Conservation (phyloP, 768 basidiomycete genomes). For the Tubosaeta sp. region DNA sequence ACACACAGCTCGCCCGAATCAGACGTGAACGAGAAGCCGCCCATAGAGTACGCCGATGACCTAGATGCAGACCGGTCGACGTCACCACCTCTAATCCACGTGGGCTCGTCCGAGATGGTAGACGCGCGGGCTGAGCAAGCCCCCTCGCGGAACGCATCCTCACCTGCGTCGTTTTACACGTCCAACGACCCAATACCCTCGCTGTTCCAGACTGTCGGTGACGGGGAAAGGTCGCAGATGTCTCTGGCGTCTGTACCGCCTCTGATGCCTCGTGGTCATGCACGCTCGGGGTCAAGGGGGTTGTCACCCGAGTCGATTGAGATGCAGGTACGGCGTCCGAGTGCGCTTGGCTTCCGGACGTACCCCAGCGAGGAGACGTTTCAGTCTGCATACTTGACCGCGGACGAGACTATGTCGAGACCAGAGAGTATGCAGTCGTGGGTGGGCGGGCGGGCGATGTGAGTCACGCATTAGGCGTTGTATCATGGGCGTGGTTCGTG, state of each 20-base stretch:
- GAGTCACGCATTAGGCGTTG: slow-evolving; percentile 3
- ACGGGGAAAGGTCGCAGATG: slow-evolving; percentile 32
- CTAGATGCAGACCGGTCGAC: slow-evolving; percentile 1
- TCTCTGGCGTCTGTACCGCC: slow-evolving; percentile 10
- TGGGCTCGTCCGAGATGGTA: slow-evolving; percentile 10
- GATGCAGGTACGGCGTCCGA: slow-evolving; percentile 34
- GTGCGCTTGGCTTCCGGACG: slow-evolving; percentile 7
- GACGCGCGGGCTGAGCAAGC: slow-evolving; percentile 21
- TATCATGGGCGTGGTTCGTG: slow-evolving; percentile 14
- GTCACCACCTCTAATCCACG: slow-evolving; percentile 8
- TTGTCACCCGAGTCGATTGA: slow-evolving; percentile 31
- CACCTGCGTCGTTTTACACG: slow-evolving; percentile 60
- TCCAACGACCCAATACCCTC: slow-evolving; percentile 42
- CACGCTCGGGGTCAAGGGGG: not conserved
- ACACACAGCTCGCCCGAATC: slow-evolving; percentile 30
- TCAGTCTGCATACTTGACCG: not conserved
- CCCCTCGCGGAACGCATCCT: slow-evolving; percentile 39
- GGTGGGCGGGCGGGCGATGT: slow-evolving; percentile 18
- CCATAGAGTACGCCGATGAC: not conserved
- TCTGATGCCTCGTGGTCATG: not conserved
- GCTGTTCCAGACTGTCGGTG: slow-evolving; percentile 41
- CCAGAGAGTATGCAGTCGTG: slow-evolving; percentile 15
- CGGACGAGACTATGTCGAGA: not conserved
- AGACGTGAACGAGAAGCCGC: slow-evolving; percentile 14
- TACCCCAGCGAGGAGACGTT: not conserved